Evolutionary conservation across 306 rosid species (phyloP).

Genomic region (Vigna reflexopilosa): DNA sequence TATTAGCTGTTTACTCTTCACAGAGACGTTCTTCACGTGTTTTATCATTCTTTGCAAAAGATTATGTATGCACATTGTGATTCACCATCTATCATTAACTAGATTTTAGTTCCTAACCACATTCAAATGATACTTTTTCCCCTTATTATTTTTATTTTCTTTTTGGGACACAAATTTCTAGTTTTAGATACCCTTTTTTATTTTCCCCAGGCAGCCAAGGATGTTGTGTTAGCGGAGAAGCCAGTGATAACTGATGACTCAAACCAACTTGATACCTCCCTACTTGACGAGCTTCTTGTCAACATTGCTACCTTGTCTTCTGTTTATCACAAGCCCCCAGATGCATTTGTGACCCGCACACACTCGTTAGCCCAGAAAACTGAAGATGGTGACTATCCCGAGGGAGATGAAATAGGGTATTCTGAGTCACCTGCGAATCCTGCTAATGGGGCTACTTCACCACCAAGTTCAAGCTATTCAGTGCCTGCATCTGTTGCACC

Average conservation of each 20-base stretch:
- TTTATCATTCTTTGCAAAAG: slow-evolving; percentile 21
- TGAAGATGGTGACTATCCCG: slow-evolving; percentile 89
- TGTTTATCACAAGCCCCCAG: slow-evolving; percentile 99
- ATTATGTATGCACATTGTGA: slow-evolving; percentile 21
- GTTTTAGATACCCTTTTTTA: slow-evolving; percentile 36
- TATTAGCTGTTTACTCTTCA: slow-evolving; percentile 21
- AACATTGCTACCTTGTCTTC: slow-evolving; percentile 97
- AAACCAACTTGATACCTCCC: slow-evolving; percentile 87
- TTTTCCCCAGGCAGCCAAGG: slow-evolving; percentile 95
- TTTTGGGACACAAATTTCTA: background rate
- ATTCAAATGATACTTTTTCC: background rate
- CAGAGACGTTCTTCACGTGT: slow-evolving; percentile 23
- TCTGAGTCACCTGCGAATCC: slow-evolving; percentile 72
- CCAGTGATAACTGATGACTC: slow-evolving; percentile 97
- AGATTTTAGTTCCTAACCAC: slow-evolving; percentile 20
- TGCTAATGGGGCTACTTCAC: slow-evolving; percentile 68
- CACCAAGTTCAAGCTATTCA: slow-evolving; percentile 64
- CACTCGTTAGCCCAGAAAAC: slow-evolving; percentile 69
- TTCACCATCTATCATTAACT: background rate
- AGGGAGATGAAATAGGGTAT: slow-evolving; percentile 81
- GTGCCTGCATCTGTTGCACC: slow-evolving; percentile 56
- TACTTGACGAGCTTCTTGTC: slow-evolving; percentile 97
- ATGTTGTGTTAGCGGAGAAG: slow-evolving; percentile 98
- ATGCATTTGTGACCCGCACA: slow-evolving; percentile 87
- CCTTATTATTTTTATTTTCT: background rate